Conservation (phyloP, 108 stramenopile species). For the Schizochytrium sp. region DNA sequence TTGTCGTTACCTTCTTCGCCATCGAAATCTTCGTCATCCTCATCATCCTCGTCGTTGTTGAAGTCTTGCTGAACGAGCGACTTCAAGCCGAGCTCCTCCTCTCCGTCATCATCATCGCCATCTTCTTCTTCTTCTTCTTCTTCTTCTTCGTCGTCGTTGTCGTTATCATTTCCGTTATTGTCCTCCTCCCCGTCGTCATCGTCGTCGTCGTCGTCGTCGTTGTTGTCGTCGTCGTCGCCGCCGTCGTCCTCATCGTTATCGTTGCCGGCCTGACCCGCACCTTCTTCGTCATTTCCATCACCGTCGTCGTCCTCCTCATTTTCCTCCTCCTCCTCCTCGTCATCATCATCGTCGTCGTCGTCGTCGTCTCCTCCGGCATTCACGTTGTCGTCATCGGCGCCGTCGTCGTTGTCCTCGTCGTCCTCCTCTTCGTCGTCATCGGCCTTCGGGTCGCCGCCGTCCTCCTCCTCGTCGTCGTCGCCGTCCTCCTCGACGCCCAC, state of each 20-base stretch:
- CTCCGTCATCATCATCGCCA: not conserved
- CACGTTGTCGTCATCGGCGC: not conserved
- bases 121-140: not conserved
- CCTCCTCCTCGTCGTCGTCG: not conserved
- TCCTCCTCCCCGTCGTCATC: not conserved
- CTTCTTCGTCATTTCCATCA: not conserved
- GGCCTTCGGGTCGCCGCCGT: not conserved
- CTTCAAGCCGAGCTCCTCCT: not conserved
- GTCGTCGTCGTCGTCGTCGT: not conserved
- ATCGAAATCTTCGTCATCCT: not conserved
- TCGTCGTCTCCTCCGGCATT: not conserved
- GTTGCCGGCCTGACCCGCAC: not conserved
- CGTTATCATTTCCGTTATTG: not conserved
- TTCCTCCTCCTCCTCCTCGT: not conserved
- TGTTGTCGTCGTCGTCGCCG: not conserved
- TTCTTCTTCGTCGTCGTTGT: not conserved
- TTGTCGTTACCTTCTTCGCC: not conserved
- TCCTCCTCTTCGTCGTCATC: not conserved
- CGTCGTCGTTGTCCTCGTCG: not conserved
- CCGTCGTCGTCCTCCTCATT: not conserved
- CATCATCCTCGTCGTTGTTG: not conserved
- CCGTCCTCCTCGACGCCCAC: not conserved
- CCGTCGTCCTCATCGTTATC: not conserved
- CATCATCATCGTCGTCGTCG: not conserved
- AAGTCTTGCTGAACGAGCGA: not conserved